These are phyloP conservation scores for Agapanthus africanus DNA, from an alignment of 106 monocot genomes.

Conservation along the genomic window DNA sequence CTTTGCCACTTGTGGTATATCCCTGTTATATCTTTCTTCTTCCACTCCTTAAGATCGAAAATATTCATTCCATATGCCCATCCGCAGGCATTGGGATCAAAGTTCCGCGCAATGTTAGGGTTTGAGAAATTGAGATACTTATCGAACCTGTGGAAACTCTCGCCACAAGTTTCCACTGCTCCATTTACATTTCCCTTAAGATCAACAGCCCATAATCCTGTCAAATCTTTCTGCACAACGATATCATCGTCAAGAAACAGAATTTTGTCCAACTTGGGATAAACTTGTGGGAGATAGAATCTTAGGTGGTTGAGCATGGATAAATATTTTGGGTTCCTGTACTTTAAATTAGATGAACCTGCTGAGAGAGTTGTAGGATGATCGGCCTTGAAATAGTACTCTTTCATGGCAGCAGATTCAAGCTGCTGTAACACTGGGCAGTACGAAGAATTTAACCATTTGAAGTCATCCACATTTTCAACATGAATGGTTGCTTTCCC, in stretches of 20 bases:
- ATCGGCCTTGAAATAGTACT: conserved; percentile 62
- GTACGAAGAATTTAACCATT: conserved; percentile 77
- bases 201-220: conserved; percentile 53
- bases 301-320: conserved; percentile 75
- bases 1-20: conserved; percentile 67
- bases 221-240: conserved; percentile 61
- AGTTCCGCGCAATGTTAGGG: conserved; percentile 47
- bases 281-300: conserved; percentile 66
- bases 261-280: conserved; percentile 66
- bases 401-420: conserved; percentile 79
- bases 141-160: conserved; percentile 63
- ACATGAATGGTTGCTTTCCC: conserved; percentile 72
- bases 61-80: conserved; percentile 78
- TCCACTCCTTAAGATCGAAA: conserved; percentile 64
- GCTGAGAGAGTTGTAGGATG: conserved; percentile 63
- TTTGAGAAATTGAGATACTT: conserved; percentile 72
- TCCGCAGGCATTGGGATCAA: conserved; percentile 67
- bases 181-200: conserved; percentile 67
- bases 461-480: conserved; percentile 73
- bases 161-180: conserved; percentile 69
- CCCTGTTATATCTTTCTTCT: conserved; percentile 58
- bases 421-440: conserved; percentile 69
- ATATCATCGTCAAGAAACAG: conserved; percentile 76
- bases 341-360: conserved; percentile 65
- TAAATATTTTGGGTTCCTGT: conserved; percentile 64